Base-by-base conservation (phyloP, 495 filamentous ascomycete species). In the Pyrenula aspistea region DNA sequence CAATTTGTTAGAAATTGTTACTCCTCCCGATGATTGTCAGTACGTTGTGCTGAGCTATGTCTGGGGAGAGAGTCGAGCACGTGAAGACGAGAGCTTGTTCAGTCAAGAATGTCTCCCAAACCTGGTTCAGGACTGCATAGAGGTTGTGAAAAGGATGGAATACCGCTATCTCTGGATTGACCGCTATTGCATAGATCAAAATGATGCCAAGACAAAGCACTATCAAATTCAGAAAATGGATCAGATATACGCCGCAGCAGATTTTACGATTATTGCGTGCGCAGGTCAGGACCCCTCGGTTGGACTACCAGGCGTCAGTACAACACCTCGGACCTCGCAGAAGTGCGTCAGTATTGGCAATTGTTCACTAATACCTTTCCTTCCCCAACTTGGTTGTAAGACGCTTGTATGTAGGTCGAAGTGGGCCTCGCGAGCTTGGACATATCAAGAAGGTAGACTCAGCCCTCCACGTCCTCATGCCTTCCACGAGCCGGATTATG, bases 11-110 rank as follows among this genome's bases (percentile, higher is more conserved):
- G 4, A 4, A 4, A 42, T 42, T 15, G 15, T 42, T 15, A 15
- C 15, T 42, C 31, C 8, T 15, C 31, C 31, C 4, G 31, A 42
- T 15, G 4, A 15, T 15, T 4, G 15, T 15, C 31, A 42, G 53
- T 55, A 55, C 24, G 25, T 55, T 4, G 53, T 22, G 12, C 25
- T 55, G 10, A 60, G 58, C 58, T 60, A 60, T 25, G 58, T 60
- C 10, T 60, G 57, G 58, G 58, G 57, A 12, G 56, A 31, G 2
- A 19, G 25, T 1, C 11, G 12, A 15, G 31, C 31, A 4, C 8
- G 31, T 8, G 31, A 42, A 15, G 31, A 42, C 15, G 15, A 15
- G 4, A 8, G 4, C 31, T 4, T 42, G 8, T 42, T 42, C 15
- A 8, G 8, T 4, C 15, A 15, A 15, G 31, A 42, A 4, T 42